Evolutionary conservation across 1,284 basidiomycete genomes (phyloP), one percentile per base, ranked within the genome.

Genomic region (Malassezia sympodialis): DNA sequence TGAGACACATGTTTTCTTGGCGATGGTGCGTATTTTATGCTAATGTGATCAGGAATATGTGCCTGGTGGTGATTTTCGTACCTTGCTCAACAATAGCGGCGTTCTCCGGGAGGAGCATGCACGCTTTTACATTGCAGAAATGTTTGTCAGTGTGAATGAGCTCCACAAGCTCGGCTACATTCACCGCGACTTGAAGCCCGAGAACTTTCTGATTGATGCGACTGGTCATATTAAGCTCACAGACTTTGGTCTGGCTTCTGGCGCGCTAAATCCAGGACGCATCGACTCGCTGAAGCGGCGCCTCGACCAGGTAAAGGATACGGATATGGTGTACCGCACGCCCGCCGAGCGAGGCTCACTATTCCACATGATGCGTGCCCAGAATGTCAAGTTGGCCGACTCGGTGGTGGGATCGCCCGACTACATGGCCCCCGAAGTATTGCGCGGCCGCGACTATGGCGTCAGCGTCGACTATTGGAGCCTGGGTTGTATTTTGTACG

Each of bases 401-500:
- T 96, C 91, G 10, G 90, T 98, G 59, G 94, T 99, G 31, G 94
- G 94, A 14, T 93, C 89, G 1, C 94, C 94, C 0, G 94, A 99
- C 77, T 99, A 99, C 65, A 78, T 77, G 75, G 76, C 76, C 7
- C 79, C 80, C 21, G 91, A 96, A 76, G 93, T 96, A 27, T 82
- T 98, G 17, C 84, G 91, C 24, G 91, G 88, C 31, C 89, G 90
- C 72, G 86, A 89, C 4, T 99, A 99, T 77, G 86, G 86, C 0
- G 94, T 86, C 75, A 87, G 88, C 0, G 94, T 96, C 52, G 94
- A 98, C 77, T 98, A 89, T 73, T 99, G 94, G 94, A 93, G 89
- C 4, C 81, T 99, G 4, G 94, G 94, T 10, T 98, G 94, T 76
- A 98, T 99, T 68, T 78, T 99, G 26, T 99, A 96, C 78, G 69